Evolutionary conservation across 1,284 basidiomycete species (phyloP), one percentile per base, ranked within the genome.

Genomic region (Porogramme epimiltina): DNA sequence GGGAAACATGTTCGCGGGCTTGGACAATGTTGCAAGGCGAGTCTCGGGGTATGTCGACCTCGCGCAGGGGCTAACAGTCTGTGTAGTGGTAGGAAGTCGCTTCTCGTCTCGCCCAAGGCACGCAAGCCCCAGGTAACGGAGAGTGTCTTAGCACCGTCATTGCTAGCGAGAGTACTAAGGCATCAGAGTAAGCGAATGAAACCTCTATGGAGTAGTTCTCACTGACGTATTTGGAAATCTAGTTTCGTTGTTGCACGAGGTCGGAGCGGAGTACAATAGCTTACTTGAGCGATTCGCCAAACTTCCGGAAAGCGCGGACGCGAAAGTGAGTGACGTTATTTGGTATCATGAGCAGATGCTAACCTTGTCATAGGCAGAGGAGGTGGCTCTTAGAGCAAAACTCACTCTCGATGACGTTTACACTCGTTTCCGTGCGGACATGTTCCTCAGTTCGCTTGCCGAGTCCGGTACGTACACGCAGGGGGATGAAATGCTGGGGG

Each of bases 381-480:
- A 89, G 60, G 80, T 83, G 56, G 76, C 83, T 3, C 70, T 94
- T 0, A 77, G 89, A 62, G 93, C 87, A 0, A 87, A 82, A 54
- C 72, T 95, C 15, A 84, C 84, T 0, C 70, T 95, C 33, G 82
- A 91, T 51, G 80, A 85, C 24, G 89, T 89, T 0, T 87, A 92
- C 62, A 79, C 80, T 43, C 84, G 83, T 22, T 93, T 94, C 74
- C 83, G 83, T 43, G 79, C 84, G 0, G 92, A 95, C 63, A 87
- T 95, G 74, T 91, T 93, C 70, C 74, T 95, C 57, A 93, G 85
- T 63, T 94, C 92, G 2, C 71, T 95, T 18, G 80, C 87, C 0
- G 93, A 96, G 69, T 94, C 93, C 10, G 87, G 92, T 93, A 61
- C 37, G 85, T 73, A 8, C 6, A 37, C n/a, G 8, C 13, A 5